These are phyloP conservation scores for Macrocybe gigantea DNA, from an alignment of 768 basidiomycete species.

Conservation along the genomic window DNA sequence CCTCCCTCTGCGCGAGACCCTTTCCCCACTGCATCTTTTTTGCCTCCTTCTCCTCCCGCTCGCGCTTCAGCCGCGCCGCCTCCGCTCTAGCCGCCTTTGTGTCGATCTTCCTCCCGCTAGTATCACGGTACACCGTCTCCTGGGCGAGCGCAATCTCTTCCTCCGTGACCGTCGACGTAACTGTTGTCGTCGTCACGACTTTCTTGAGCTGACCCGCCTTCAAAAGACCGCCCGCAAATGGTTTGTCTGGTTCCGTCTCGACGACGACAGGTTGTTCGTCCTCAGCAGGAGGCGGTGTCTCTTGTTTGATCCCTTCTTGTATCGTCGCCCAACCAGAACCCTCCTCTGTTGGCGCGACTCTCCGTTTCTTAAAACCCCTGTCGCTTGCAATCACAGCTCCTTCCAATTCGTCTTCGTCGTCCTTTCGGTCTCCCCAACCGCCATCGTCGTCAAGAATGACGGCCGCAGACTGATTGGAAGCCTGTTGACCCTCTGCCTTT, in stretches of 20 bases:
- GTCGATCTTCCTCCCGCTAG: conserved; percentile 83
- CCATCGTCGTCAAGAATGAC: conserved; percentile 66
- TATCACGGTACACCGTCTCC: conserved; percentile 93
- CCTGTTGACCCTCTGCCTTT: conserved; percentile 27
- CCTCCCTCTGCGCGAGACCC: conserved; percentile 84
- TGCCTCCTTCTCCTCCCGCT: conserved; percentile 81
- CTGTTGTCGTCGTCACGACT: conserved; percentile 39
- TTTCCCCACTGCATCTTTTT: conserved; percentile 98
- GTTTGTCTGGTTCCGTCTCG: conserved; percentile 32
- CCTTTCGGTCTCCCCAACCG: conserved; percentile 51
- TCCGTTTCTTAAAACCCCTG: conserved; percentile 74
- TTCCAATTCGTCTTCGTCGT: conserved; percentile 47
- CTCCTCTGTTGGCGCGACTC: conserved; percentile 29
- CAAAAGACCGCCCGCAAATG: conserved; percentile 73
- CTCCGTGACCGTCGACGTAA: conserved; percentile 31
- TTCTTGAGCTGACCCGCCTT: conserved; percentile 71
- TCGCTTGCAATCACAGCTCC: conserved; percentile 72
- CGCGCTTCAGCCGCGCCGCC: conserved; percentile 73
- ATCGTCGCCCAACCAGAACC: conserved; percentile 67
- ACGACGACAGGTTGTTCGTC: conserved; percentile 71
- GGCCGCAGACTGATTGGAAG: conserved; percentile 19
- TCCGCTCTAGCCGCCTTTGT: conserved; percentile 81
- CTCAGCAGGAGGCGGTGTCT: conserved; percentile 44
- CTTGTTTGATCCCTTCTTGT: conserved; percentile 46
- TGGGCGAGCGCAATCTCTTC: conserved; percentile 61